Evolutionary conservation across 2,329 filamentous ascomycete genomes (phyloP).

Genomic region (Mollisia scopiformis): DNA sequence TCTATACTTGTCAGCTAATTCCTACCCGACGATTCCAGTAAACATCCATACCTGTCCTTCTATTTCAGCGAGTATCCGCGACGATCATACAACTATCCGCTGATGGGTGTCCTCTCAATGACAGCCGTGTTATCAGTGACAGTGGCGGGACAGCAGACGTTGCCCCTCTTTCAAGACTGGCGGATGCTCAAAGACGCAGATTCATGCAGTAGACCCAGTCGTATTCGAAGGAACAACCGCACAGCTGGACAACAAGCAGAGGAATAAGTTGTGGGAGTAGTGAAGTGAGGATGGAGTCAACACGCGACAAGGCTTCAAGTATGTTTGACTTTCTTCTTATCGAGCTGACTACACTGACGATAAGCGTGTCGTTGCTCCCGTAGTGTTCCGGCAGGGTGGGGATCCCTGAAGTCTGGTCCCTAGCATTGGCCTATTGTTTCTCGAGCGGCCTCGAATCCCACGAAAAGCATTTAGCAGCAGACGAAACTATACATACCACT

Average conservation of each 20-base stretch:
- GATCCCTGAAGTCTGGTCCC: not conserved
- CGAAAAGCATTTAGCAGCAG: not conserved
- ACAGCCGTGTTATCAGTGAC: slow-evolving; percentile 8
- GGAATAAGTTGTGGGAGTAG: not conserved
- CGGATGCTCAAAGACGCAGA: not conserved
- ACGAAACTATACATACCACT: not conserved
- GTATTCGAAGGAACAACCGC: not conserved
- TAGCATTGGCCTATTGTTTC: not conserved
- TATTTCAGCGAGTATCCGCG: not conserved
- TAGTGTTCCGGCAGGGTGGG: not conserved
- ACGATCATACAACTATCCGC: not conserved
- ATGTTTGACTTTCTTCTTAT: slow-evolving; percentile 10
- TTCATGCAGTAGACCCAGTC: not conserved
- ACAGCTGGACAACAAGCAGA: not conserved
- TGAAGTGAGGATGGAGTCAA: not conserved
- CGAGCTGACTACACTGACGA: slow-evolving; percentile 3
- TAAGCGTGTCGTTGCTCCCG: not conserved
- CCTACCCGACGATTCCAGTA: not conserved
- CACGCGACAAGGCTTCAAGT: slow-evolving; percentile 16
- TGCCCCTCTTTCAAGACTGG: not conserved
- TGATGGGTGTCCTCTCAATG: not conserved
- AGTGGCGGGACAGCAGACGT: slow-evolving; percentile 2
- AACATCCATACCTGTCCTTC: not conserved
- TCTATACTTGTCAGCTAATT: not conserved
- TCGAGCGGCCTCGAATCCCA: not conserved